phyloP scores from a whole-genome alignment of 2,329 filamentous ascomycete genomes.

The Pestalotiopsis sp. region DNA sequence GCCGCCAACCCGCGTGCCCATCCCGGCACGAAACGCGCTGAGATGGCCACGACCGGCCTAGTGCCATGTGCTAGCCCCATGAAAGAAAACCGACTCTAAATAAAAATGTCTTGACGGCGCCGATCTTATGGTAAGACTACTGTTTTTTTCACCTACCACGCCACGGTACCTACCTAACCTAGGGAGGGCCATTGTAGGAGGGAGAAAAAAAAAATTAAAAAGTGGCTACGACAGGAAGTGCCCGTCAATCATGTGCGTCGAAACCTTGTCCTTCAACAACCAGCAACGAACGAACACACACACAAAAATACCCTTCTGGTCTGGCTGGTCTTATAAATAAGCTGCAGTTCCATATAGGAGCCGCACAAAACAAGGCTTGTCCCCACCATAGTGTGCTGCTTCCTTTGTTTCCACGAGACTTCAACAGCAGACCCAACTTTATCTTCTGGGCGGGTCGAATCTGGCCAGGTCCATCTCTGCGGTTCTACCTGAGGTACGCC shows the following conservation, averaged over 20 bases:
- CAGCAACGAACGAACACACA: neutral
- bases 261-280: slow-evolving; percentile 3
- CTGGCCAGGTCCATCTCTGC: neutral
- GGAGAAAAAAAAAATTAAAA: slow-evolving; percentile 3
- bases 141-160: neutral
- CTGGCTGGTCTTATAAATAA: neutral
- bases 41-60: neutral
- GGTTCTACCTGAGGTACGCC: neutral
- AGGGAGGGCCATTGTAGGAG: neutral
- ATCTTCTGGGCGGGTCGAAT: neutral
- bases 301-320: neutral
- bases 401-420: neutral
- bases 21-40: neutral
- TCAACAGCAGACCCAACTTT: neutral
- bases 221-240: slow-evolving; percentile 9
- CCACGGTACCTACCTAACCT: too few relatives aligned
- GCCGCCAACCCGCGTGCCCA: neutral
- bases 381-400: neutral
- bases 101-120: neutral
- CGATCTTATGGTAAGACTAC: neutral
- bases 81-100: neutral
- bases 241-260: slow-evolving; percentile 1
- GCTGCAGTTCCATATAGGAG: neutral
- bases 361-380: slow-evolving; percentile 7
- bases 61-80: neutral